Evolutionary conservation across 2,329 filamentous ascomycete genomes (phyloP), one percentile per base, ranked within the genome.

Genomic region (Talaromyces sp.): DNA sequence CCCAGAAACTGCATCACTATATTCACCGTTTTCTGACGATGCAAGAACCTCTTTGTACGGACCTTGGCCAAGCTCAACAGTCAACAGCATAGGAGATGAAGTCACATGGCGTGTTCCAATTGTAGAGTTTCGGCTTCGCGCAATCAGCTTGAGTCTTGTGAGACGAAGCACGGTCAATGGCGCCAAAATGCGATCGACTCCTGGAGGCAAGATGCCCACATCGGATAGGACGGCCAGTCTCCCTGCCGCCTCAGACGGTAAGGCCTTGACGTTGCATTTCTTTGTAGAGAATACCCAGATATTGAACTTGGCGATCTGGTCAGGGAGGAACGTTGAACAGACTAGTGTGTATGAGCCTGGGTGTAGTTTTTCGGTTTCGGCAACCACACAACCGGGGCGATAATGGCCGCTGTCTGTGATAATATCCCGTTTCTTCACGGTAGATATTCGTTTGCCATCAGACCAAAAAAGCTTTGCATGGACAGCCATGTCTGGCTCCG

Each of bases 331-430:
- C 0, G 94, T 96, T 2, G 92, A 97, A 74, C 90, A 94, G 7
- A 97, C 90, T 64, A 97, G 84, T 0, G 92, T 97, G 76, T 98
- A 99, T 0, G 83, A 83, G 0, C 94, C 94, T 0, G 86, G 80
- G 45, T 88, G 87, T 19, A 97, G 79, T 22, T 80, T 72, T 72
- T 76, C 69, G 7, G 86, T 79, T 67, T 91, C 86, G 2, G 90
- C 88, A 37, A 93, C 82, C 3, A 91, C 90, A 73, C 90, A 91
- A 33, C 90, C 90, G 33, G 89, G 88, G 58, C 91, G 88, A 77
- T 99, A 97, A 70, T 97, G 92, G n/a, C 91, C 91, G 39, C 92
- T 96, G 64, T 92, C 89, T 24, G 86, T 86, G 27, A 96, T 85
- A 45, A 98, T 87, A 73, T 97, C 93, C 69, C 91, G 88, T 61